Base-by-base conservation (phyloP, 1,284 basidiomycete species). In the Ustilago nuda region DNA sequence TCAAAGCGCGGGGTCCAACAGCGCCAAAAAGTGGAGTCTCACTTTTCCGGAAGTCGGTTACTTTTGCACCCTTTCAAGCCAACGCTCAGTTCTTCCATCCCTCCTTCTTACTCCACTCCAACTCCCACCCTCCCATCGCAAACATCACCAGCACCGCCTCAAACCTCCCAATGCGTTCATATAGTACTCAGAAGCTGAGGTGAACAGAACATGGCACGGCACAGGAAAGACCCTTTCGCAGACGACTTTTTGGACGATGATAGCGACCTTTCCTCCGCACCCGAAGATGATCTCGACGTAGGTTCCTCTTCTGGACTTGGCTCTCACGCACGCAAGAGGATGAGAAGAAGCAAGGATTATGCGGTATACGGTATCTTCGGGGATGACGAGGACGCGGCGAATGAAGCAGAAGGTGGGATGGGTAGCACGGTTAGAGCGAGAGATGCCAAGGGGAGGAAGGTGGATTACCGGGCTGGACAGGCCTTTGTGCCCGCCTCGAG, bases 321-420 rank as follows among this genome's bases (percentile, higher is more conserved):
- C 11, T 17, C n/a, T 6, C 61, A 54, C 11, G 17, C 27, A 56
- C 68, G 57, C 35, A 76, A 51, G 58, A 66, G 41, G 57, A 77
- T 62, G 66, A 70, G 45, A 35, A 45, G 46, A 8, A 64, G 70
- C 1, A 75, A 78, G 17, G 69, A 69, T 0, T 61, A 74, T 8
- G 79, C 58, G 1, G 89, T 92, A 63, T 94, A 95, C 81, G 94
- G 94, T 4, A 88, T 94, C 0, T 95, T 94, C 87, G 93, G 89
- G 0, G 90, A 92, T 1, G 89, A 91, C 52, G 91, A 91, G 62
- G 91, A 91, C 63, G 91, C 92, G 43, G 91, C 91, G 2, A 66
- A 66, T n/a, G 69, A 69, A 23, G 30, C 53, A n/a, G 54, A 72
- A 19, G 63, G 57, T 33, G 61, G 66, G 0, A 37, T 35, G 0